phyloP scores from a whole-genome alignment of 495 filamentous ascomycete genomes.

The Haplographium delicatum region DNA sequence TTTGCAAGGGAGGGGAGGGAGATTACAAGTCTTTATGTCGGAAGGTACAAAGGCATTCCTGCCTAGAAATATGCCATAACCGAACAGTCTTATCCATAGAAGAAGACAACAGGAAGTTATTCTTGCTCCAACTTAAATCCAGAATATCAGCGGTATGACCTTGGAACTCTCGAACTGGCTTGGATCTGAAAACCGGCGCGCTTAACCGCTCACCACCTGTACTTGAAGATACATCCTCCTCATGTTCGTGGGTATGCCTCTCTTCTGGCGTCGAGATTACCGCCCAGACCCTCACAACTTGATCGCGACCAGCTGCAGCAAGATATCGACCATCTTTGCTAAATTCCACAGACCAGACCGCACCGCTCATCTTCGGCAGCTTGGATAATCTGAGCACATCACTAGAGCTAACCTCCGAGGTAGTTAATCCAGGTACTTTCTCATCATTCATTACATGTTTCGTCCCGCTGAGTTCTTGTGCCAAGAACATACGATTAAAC shows the following conservation, averaged over 20 bases:
- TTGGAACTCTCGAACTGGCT: conserved; percentile 71
- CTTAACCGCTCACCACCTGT: conserved; percentile 60
- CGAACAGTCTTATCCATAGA: conserved; percentile 95
- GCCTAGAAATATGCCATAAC: conserved; percentile 83
- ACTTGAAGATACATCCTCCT: conserved; percentile 56
- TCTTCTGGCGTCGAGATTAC: conserved; percentile 82
- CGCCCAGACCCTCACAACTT: conserved; percentile 82
- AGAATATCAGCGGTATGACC: conserved; percentile 86
- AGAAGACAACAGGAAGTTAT: conserved; percentile 93
- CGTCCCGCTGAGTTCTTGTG: conserved; percentile 71
- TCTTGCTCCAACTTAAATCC: conserved; percentile 98
- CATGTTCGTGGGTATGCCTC: conserved; percentile 61
- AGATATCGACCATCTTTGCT: conserved; percentile 91
- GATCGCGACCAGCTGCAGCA: conserved; percentile 83
- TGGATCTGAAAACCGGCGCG: conserved; percentile 84
- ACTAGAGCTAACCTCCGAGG: conserved; percentile 35
- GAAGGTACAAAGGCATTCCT: conserved; percentile 90
- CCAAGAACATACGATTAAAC: conserved; percentile 84
- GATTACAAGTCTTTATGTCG: conserved; percentile 80
- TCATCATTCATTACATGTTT: conserved; percentile 33
- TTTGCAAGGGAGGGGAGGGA: neutral
- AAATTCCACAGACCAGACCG: conserved; percentile 89
- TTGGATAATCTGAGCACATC: conserved; percentile 28
- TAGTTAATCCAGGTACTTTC: conserved; percentile 28
- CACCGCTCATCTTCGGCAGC: conserved; percentile 38